phyloP scores from a whole-genome alignment of 129 eudicot species.

The Flaveria brownii region DNA sequence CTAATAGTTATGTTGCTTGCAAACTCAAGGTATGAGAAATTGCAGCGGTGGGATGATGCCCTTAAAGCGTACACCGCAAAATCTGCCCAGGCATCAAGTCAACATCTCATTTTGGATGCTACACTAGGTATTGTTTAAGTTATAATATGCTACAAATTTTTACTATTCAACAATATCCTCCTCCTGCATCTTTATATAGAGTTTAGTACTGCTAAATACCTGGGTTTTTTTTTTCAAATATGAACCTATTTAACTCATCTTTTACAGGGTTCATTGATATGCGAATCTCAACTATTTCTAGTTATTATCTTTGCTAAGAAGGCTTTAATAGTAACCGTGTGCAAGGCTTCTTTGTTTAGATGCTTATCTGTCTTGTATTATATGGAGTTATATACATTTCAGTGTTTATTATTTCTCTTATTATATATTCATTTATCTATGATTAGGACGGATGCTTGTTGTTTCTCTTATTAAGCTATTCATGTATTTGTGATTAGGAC shows the following conservation, averaged over 20 bases:
- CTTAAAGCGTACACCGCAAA: constrained; percentile 86
- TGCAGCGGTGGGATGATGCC: constrained; percentile 99
- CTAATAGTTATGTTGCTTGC: constrained; percentile 32
- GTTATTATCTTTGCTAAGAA: background rate
- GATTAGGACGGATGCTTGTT: constrained; percentile 65
- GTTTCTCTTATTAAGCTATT: background rate
- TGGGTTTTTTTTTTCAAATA: too few species aligned
- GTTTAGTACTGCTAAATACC: background rate
- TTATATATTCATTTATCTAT: constrained; percentile 8
- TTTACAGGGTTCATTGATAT: background rate
- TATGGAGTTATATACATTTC: background rate
- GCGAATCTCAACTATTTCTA: background rate
- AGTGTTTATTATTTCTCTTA: background rate
- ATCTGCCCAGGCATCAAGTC: constrained; percentile 78
- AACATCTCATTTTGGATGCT: constrained; percentile 85
- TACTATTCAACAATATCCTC: background rate
- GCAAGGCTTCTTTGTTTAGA: constrained; percentile 6
- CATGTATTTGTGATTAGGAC: constrained; percentile 50
- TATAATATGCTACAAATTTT: constrained; percentile 1
- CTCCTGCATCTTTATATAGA: background rate
- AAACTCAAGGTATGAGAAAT: constrained; percentile 78
- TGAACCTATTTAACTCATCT: background rate
- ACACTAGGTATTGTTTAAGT: constrained; percentile 61
- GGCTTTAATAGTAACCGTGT: background rate
- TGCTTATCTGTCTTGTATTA: background rate